Conservation (phyloP, 2,329 filamentous ascomycete species). For the Curvularia spicifera region DNA sequence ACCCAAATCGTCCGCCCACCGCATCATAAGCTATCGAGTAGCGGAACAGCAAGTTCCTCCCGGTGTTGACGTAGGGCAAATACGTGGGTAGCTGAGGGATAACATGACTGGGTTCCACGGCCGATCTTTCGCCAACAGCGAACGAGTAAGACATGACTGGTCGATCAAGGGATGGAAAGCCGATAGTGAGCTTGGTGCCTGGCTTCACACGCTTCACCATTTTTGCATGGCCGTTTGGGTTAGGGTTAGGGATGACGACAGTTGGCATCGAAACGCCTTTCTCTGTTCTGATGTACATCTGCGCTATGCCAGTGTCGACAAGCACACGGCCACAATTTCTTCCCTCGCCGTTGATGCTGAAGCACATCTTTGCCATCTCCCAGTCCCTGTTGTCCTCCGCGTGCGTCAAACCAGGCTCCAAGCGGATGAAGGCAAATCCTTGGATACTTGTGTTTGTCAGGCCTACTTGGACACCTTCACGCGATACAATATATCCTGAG, state of each 20-base stretch:
- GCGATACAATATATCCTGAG: slow-evolving; percentile 41
- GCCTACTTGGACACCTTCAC: slow-evolving; percentile 39
- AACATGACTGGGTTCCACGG: slow-evolving; percentile 39
- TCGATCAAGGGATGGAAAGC: slow-evolving; percentile 29
- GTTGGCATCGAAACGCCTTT: slow-evolving; percentile 36
- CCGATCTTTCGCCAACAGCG: slow-evolving; percentile 32
- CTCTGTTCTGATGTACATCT: slow-evolving; percentile 46
- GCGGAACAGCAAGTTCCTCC: slow-evolving; percentile 41
- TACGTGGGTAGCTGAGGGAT: slow-evolving; percentile 31
- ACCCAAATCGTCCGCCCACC: slow-evolving; percentile 40
- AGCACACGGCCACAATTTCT: slow-evolving; percentile 37
- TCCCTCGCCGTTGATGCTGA: slow-evolving; percentile 32
- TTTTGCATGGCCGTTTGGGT: slow-evolving; percentile 32
- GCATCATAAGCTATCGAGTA: slow-evolving; percentile 48
- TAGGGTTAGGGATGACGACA: slow-evolving; percentile 42
- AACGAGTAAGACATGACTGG: slow-evolving; percentile 34
- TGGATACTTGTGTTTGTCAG: slow-evolving; percentile 32
- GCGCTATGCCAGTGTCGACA: slow-evolving; percentile 44
- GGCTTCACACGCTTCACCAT: slow-evolving; percentile 40
- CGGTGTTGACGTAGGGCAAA: slow-evolving; percentile 44
- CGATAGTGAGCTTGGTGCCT: slow-evolving; percentile 39
- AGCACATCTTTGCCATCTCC: slow-evolving; percentile 44
- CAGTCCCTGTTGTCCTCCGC: slow-evolving; percentile 41
- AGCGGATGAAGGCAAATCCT: slow-evolving; percentile 31
- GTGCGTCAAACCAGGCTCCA: slow-evolving; percentile 40